These are phyloP conservation scores for Immersiporthe knoxdaviesiana DNA, from an alignment of 2,329 filamentous ascomycete species.

Conservation along the genomic window DNA sequence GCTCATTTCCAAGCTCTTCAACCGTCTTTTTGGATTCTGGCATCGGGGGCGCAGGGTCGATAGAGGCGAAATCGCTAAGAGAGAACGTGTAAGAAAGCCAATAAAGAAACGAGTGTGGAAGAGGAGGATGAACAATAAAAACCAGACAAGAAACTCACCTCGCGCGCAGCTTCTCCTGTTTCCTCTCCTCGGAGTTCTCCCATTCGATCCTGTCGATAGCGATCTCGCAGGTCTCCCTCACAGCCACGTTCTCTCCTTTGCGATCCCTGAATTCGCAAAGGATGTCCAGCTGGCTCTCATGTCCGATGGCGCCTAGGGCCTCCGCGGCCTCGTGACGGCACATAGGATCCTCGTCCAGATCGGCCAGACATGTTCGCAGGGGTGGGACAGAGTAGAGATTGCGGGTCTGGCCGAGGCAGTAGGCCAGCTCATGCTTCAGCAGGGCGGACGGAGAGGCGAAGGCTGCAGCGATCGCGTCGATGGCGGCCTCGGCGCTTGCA, in stretches of 20 bases:
- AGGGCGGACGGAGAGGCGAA: constrained; percentile 85
- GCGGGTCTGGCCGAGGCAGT: constrained; percentile 90
- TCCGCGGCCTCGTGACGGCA: constrained; percentile 96
- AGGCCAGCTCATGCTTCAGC: constrained; percentile 94
- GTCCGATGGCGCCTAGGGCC: constrained; percentile 85
- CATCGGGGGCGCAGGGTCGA: constrained; percentile 91
- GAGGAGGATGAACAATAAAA: constrained; percentile 4
- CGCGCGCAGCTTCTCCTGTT: constrained; percentile 75
- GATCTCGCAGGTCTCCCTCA: constrained; percentile 97
- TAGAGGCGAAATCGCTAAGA: constrained; percentile 90
- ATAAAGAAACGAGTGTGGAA: background rate
- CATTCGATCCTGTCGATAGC: constrained; percentile 92
- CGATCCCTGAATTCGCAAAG: constrained; percentile 76
- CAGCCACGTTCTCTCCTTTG: constrained; percentile 73
- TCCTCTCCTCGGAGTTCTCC: constrained; percentile 76
- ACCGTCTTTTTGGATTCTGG: constrained; percentile 72
- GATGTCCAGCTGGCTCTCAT: constrained; percentile 72
- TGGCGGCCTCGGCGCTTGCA: constrained; percentile 61
- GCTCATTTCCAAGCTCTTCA: constrained; percentile 70
- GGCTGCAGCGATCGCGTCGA: constrained; percentile 83
- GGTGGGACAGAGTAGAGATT: constrained; percentile 75
- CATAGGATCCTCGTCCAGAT: constrained; percentile 88
- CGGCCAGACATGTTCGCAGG: constrained; percentile 73
- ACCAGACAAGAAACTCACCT: constrained; percentile 60
- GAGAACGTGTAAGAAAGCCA: constrained; percentile 37